A percentile compares a stretch with the other conserved stretches of the same genome.
Conservation (phyloP, 176 grass and related monocot species). For the Tillandsia leiboldiana region DNA sequence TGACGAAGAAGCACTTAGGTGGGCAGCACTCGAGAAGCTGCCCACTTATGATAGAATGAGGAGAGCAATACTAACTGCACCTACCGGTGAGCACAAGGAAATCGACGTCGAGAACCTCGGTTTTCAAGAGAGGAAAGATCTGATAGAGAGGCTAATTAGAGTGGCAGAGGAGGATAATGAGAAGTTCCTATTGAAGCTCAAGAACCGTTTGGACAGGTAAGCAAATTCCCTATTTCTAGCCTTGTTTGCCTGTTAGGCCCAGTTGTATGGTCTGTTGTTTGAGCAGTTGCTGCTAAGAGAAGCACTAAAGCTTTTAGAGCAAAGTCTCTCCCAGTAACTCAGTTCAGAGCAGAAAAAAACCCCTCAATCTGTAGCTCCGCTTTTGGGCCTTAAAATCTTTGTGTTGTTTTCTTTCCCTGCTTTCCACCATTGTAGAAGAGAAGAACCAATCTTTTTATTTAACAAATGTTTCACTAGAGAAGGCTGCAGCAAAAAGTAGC, state of each 20-base stretch:
- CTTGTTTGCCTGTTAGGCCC: neutral
- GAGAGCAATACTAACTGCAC: constrained; percentile 33
- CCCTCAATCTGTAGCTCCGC: too few relatives aligned
- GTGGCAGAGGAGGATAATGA: constrained; percentile 73
- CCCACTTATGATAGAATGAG: constrained; percentile 62
- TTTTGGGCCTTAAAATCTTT: too few relatives aligned
- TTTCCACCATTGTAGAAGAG: too few relatives aligned
- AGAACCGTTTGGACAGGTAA: constrained; percentile 69
- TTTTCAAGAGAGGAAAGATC: constrained; percentile 33
- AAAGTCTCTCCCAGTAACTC: too few relatives aligned
- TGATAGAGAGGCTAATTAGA: constrained; percentile 58
- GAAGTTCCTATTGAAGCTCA: constrained; percentile 66
- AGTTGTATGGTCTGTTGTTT: neutral
- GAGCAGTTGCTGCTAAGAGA: neutral
- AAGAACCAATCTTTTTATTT: too few relatives aligned
- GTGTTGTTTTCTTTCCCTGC: too few relatives aligned
- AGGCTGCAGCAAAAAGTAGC: too few relatives aligned
- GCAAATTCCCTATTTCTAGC: neutral
- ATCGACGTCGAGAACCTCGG: constrained; percentile 50
- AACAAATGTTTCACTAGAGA: too few relatives aligned
- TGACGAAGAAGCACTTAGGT: constrained; percentile 82
- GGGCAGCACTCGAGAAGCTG: constrained; percentile 93
- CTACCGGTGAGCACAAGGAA: constrained; percentile 28
- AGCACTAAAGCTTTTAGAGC: neutral
- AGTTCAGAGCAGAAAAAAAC: too few relatives aligned